phyloP scores from a whole-genome alignment of 1,284 basidiomycete species.

The Heterobasidion parviporum region DNA sequence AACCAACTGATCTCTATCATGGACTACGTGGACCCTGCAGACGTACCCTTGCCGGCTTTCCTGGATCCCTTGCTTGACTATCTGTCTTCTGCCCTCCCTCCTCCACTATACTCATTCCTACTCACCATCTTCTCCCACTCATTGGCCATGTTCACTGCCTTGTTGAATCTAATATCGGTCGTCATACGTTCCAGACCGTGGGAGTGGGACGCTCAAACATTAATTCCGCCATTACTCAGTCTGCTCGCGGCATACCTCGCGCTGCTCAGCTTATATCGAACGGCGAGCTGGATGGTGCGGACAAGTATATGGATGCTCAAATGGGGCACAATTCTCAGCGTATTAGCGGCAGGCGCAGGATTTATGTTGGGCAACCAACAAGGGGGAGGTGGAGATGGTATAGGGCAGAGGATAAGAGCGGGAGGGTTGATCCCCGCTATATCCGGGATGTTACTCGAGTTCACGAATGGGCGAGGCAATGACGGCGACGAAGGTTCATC shows the following conservation, averaged over 20 bases:
- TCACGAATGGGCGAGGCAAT: constrained; percentile 33
- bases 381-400: constrained; percentile 18
- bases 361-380: constrained; percentile 39
- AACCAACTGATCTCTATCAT: constrained; percentile 1
- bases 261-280: constrained; percentile 63
- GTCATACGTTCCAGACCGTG: constrained; percentile 42
- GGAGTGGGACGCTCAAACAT: constrained; percentile 55
- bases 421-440: constrained; percentile 30
- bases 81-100: constrained; percentile 45
- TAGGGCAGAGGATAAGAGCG: constrained; percentile 10
- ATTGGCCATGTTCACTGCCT: constrained; percentile 41
- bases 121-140: constrained; percentile 44
- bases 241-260: constrained; percentile 67
- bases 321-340: constrained; percentile 57
- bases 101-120: constrained; percentile 43
- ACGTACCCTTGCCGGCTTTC: constrained; percentile 27
- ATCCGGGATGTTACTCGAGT: constrained; percentile 32
- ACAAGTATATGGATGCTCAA: constrained; percentile 62
- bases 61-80: constrained; percentile 48
- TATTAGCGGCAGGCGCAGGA: constrained; percentile 40
- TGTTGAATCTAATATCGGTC: constrained; percentile 36
- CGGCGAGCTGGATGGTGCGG: constrained; percentile 65
- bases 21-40: constrained; percentile 15
- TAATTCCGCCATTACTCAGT: constrained; percentile 67
- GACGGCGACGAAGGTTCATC: constrained; percentile 22